Evolutionary conservation across 345 rosid genomes (phyloP).

Genomic region (Erucastrum elatum): DNA sequence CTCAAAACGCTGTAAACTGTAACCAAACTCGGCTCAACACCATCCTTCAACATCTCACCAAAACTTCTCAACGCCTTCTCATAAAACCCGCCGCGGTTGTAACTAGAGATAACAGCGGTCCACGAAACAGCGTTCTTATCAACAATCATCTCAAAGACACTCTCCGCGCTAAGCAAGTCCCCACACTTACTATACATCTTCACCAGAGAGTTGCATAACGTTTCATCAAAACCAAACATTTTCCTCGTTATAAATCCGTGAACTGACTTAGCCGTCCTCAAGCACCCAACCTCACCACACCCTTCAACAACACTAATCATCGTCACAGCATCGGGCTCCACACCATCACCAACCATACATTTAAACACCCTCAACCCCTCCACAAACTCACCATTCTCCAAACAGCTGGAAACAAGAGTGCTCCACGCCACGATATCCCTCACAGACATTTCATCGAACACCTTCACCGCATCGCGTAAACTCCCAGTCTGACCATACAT

Average conservation of each 20-base stretch:
- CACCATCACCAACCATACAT: constrained; percentile 44
- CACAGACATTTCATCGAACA: constrained; percentile 59
- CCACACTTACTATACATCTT: constrained; percentile 70
- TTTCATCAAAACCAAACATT: constrained; percentile 42
- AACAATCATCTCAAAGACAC: constrained; percentile 39
- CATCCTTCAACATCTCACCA: constrained; percentile 49
- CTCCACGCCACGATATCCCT: constrained; percentile 76
- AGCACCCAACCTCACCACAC: constrained; percentile 50
- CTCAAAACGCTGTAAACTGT: constrained; percentile 62
- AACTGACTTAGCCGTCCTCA: constrained; percentile 49
- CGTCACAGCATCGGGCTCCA: constrained; percentile 53
- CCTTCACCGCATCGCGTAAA: constrained; percentile 48
- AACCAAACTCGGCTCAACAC: constrained; percentile 54
- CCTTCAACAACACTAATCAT: constrained; percentile 61
- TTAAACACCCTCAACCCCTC: constrained; percentile 53
- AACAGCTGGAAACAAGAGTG: constrained; percentile 54
- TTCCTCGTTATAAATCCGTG: constrained; percentile 50
- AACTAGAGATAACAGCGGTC: constrained; percentile 78
- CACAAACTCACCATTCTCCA: constrained; percentile 48
- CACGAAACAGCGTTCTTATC: constrained; percentile 49
- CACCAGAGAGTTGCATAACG: constrained; percentile 54
- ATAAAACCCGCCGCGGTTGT: constrained; percentile 53
- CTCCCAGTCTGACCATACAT: constrained; percentile 63
- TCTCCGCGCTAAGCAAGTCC: constrained; percentile 64
- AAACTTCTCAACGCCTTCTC: constrained; percentile 54